Base-by-base conservation (phyloP, 352 stramenopile genomes). In the Phytophthora litchii region DNA sequence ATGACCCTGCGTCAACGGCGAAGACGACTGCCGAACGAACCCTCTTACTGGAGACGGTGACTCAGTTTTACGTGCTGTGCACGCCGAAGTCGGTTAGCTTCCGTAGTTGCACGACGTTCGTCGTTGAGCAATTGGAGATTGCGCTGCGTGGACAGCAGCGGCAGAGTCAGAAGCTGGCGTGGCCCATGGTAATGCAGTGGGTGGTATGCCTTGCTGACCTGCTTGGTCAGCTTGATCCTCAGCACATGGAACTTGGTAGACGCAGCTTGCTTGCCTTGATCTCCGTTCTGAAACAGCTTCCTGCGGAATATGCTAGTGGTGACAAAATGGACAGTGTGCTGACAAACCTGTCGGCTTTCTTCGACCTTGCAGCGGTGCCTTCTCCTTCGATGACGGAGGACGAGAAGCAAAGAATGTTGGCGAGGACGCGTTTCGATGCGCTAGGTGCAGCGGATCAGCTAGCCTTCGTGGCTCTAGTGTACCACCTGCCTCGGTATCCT, bases 221-320 rank as follows among this genome's bases (percentile, higher is more conserved):
- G 16, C 60, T 94, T 13, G 69, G 75, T 6, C 72, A 85, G 41
- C 55, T 91, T 12, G 75, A 91, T n/a, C 59, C 60, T 3, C 69
- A 65, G 14, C 81, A 89, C 61, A 87, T 88, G 63, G 70, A 76
- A 25, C 67, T 92, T 10, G 75, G 78, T 7, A 70, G 80, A 19
- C 74, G 79, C 41, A 86, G 76, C 25, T 62, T 92, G n/a, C 63
- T 85, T 29, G 71, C 71, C 0, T 84, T 91, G 61, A 91, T 88
- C 43, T 87, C 80, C 0, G 75, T 94, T 27, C 71, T 94, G 35
- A 91, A 92, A 57, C 85, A 89, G 38, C 69, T 94, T 4, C 85
- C 85, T 21, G 51, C 45, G n/a, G 78, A 92, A 16, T 76, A 74
- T 43, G 47, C 69, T 0, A 58, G 42, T 8, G 67, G 72, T 19